Base-by-base conservation (phyloP, 805 yeast genomes). In the Candida oleophila region DNA sequence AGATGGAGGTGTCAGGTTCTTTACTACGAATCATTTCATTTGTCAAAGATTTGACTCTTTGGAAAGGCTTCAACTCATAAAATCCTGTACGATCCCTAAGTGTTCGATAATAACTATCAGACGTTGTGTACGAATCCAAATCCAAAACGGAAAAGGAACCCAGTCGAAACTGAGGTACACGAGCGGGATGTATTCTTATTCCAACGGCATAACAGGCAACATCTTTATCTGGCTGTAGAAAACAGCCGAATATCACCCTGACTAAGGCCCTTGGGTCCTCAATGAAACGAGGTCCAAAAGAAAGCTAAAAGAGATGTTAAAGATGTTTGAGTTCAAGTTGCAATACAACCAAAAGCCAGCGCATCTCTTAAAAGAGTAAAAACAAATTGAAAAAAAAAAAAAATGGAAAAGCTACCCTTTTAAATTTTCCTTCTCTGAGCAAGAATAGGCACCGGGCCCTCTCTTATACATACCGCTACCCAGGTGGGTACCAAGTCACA, bases 401-500 rank as follows among this genome's bases (percentile, higher is more conserved):
- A 40, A 42, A 34, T 11, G 50, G 42, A 49, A 50, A 38, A 38
- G 15, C 36, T 8, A 33, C n/a, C n/a, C n/a, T n/a, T n/a, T n/a
- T n/a, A 38, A 47, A 35, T 38, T 34, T 12, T 38, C 42, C 33
- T 28, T 22, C 28, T 14, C 22, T 22, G 8, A 25, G 33, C 16
- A 21, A 22, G 38, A 30, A 28, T 43, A 22, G 22, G 21, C 19
- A 25, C 28, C 28, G 32, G 22, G 36, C 22, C 14, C 41, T 38
- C 43, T n/a, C n/a, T 22, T 35, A 63, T 68, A 90, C 98, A 80
- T 89, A 91, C 98, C 61, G 98, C 97, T 61, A 89, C 97, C 97
- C 98, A 92, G 41, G 97, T 92, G 53, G 99, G 99, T 44, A 92
- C 97, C 61, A 92, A 82, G 76, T 92, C 99, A 80, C 97, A 91